phyloP scores from a whole-genome alignment of 192 early-diverging fungal genomes.

The Coemansia sp. region DNA sequence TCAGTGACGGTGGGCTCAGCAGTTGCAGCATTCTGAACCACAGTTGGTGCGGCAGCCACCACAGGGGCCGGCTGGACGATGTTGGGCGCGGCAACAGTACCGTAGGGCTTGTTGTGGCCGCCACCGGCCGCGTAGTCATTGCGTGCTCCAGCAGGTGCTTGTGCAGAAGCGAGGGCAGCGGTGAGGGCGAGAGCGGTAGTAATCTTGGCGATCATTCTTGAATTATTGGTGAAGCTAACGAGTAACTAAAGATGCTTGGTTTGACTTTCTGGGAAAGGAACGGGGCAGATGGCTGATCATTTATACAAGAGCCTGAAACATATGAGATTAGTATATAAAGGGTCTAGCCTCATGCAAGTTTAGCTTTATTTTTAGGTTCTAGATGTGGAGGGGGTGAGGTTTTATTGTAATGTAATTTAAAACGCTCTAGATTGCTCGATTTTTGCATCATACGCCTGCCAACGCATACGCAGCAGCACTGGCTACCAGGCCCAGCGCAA shows the following conservation, averaged over 20 bases:
- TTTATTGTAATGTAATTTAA: not conserved
- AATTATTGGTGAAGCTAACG: not conserved
- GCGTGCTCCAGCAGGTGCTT: conserved; percentile 3
- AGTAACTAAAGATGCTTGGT: conserved; percentile 2
- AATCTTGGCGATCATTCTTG: conserved; percentile 41
- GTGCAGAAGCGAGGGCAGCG: conserved; percentile 25
- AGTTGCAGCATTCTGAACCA: conserved; percentile 44
- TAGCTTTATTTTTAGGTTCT: not conserved
- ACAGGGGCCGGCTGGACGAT: conserved; percentile 26
- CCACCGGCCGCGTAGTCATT: not conserved
- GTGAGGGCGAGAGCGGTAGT: conserved; percentile 27
- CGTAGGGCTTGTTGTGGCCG: conserved; percentile 24
- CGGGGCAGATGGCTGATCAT: not conserved
- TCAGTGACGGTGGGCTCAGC: conserved; percentile 29
- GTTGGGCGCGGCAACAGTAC: conserved; percentile 40
- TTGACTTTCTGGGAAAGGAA: not conserved
- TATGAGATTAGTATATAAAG: not conserved
- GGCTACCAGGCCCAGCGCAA: conserved; percentile 18
- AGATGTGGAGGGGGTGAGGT: not conserved
- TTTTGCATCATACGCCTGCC: conserved; percentile 10
- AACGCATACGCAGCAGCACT: conserved; percentile 31
- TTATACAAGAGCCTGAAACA: conserved; percentile 1
- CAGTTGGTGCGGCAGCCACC: conserved; percentile 12
- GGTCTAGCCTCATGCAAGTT: not conserved
- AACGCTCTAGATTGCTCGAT: not conserved